These are phyloP conservation scores for Plasmodium gaboni DNA, from an alignment of 169 alveolate species.

Conservation along the genomic window DNA sequence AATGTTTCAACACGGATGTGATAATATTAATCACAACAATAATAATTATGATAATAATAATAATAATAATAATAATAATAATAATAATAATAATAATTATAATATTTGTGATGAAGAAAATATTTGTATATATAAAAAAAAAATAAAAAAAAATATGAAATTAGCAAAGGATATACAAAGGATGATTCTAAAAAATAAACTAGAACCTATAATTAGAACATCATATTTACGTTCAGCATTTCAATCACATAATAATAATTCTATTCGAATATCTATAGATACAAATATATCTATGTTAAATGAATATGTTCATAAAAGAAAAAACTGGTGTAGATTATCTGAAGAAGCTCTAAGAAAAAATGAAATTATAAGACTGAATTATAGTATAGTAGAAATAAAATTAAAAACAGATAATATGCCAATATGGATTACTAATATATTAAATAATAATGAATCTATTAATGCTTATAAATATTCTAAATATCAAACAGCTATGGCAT, in stretches of 20 bases:
- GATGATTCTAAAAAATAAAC: constrained; percentile 69
- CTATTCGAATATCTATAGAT: constrained; percentile 85
- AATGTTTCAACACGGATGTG: background rate
- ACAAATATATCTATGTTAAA: constrained; percentile 86
- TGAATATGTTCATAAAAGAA: constrained; percentile 72
- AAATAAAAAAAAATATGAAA: constrained; percentile 54
- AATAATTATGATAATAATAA: background rate
- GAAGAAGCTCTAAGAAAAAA: constrained; percentile 84
- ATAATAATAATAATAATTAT: too few relatives aligned
- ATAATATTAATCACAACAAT: background rate
- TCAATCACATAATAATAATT: constrained; percentile 80
- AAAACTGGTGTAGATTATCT: constrained; percentile 87
- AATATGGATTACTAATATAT: constrained; percentile 78
- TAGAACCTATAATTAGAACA: constrained; percentile 87
- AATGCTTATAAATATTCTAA: constrained; percentile 82
- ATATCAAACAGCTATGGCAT: constrained; percentile 86
- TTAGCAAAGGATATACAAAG: constrained; percentile 81
- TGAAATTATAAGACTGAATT: constrained; percentile 80
- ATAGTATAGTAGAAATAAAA: constrained; percentile 82
- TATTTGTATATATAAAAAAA: background rate
- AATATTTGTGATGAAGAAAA: background rate
- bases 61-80: background rate
- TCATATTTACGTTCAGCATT: constrained; percentile 87
- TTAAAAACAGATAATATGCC: constrained; percentile 81
- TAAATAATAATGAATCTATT: constrained; percentile 78